phyloP scores from a whole-genome alignment of 768 basidiomycete species.

The Exidia glandulosa region DNA sequence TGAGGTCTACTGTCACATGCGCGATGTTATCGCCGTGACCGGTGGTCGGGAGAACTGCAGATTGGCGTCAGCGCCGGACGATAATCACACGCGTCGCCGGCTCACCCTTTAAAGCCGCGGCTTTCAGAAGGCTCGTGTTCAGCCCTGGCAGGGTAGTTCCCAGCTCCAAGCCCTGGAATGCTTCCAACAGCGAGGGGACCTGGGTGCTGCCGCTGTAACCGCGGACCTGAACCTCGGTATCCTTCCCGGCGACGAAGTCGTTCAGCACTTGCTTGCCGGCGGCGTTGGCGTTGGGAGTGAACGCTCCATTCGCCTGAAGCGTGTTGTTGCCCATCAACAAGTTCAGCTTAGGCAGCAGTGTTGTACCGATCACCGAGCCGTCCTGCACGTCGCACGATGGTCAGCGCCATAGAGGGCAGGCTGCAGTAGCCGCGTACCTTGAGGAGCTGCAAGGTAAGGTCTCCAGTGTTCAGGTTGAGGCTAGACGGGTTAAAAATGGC shows the following conservation, averaged over 20 bases:
- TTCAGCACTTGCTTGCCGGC: conserved; percentile 52
- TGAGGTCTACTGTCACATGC: conserved; percentile 49
- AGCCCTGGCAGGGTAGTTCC: conserved; percentile 49
- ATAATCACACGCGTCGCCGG: not conserved
- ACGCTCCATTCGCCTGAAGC: conserved; percentile 36
- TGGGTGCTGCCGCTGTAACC: conserved; percentile 53
- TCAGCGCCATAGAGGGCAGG: not conserved
- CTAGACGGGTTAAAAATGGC: conserved; percentile 59
- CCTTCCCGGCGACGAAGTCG: conserved; percentile 51
- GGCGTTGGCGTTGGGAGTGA: conserved; percentile 47
- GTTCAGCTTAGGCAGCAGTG: conserved; percentile 47
- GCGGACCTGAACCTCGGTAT: conserved; percentile 33
- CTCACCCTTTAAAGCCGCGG: conserved; percentile 43
- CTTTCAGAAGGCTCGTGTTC: conserved; percentile 41
- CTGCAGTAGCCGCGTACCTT: not conserved
- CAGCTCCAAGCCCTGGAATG: conserved; percentile 50
- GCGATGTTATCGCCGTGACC: conserved; percentile 51
- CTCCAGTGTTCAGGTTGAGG: conserved; percentile 48
- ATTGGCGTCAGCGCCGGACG: not conserved
- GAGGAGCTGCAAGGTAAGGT: conserved; percentile 38
- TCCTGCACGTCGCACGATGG: conserved; percentile 19
- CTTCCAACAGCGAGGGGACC: conserved; percentile 44
- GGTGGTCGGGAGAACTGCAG: conserved; percentile 47
- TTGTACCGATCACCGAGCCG: conserved; percentile 45
- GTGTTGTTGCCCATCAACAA: conserved; percentile 52